Conservation (phyloP, 1,284 basidiomycete species). For the Inonotus obliquus region DNA sequence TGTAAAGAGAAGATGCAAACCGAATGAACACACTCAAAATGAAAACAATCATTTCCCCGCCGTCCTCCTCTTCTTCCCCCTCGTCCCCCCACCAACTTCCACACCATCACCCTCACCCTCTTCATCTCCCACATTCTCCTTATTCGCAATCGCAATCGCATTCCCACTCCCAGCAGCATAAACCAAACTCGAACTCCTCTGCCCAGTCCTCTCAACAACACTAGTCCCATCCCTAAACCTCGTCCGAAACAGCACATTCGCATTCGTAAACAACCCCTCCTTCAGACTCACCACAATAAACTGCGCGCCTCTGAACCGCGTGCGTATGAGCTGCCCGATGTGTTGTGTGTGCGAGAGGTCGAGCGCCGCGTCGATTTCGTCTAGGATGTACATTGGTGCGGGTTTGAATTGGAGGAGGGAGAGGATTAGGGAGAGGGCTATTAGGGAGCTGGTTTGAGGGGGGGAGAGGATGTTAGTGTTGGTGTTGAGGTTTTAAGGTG, state of each 20-base stretch:
- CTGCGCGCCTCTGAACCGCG: conserved; percentile 96
- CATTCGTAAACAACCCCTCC: conserved; percentile 96
- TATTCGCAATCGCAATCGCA: conserved; percentile 20
- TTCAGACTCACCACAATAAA: conserved; percentile 98
- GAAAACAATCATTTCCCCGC: not conserved
- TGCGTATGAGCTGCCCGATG: conserved; percentile 94
- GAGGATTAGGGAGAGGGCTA: conserved; percentile 97
- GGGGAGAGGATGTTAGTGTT: not conserved
- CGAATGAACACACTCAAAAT: no score
- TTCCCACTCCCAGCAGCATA: conserved; percentile 41
- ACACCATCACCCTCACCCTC: conserved; percentile 17
- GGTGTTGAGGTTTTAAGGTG: no score
- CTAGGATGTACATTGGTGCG: conserved; percentile 99
- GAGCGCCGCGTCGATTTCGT: conserved; percentile 96
- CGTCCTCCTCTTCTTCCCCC: not conserved
- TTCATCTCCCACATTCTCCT: conserved; percentile 19
- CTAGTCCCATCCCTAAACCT: conserved; percentile 91
- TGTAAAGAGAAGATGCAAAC: no score
- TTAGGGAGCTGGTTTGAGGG: conserved; percentile 69
- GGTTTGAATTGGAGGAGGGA: conserved; percentile 97
- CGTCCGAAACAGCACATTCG: conserved; percentile 93
- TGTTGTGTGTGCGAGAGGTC: conserved; percentile 96
- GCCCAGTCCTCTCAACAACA: conserved; percentile 77
- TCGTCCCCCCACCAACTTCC: conserved; percentile 4
- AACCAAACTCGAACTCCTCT: conserved; percentile 48